These are phyloP conservation scores for Monosporascus sp. DNA, from an alignment of 2,329 filamentous ascomycete species.

Conservation along the genomic window DNA sequence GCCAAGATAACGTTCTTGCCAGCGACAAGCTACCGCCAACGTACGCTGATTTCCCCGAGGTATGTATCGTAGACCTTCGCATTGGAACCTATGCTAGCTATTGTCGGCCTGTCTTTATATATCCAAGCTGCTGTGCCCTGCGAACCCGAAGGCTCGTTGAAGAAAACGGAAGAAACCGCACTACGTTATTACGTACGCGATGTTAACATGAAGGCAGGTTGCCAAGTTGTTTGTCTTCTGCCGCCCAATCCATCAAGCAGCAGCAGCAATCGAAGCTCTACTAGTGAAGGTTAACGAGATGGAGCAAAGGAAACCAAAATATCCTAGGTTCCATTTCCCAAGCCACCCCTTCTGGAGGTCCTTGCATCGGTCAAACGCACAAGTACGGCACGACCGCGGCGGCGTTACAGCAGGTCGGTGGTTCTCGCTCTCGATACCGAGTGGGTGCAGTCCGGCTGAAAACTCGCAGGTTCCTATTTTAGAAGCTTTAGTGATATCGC, in stretches of 20 bases:
- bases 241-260: slow-evolving; percentile 48
- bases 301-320: slow-evolving; percentile 32
- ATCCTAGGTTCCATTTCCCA: slow-evolving; percentile 42
- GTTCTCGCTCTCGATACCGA: not conserved
- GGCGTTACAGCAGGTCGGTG: slow-evolving; percentile 48
- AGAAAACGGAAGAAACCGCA: not conserved
- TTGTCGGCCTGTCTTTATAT: too few species aligned
- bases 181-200: not conserved
- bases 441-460: slow-evolving; percentile 2
- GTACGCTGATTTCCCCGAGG: slow-evolving; percentile 41
- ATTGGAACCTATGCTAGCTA: too few species aligned
- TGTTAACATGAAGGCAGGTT: slow-evolving; percentile 19
- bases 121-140: too few species aligned
- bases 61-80: not conserved
- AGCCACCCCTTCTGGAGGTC: slow-evolving; percentile 51
- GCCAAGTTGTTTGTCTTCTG: slow-evolving; percentile 51
- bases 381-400: slow-evolving; percentile 54
- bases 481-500: slow-evolving; percentile 40
- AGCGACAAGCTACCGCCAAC: slow-evolving; percentile 39
- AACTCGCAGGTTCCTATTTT: slow-evolving; percentile 31
- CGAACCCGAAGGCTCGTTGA: too few species aligned
- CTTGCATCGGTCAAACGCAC: slow-evolving; percentile 48
- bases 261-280: slow-evolving; percentile 41
- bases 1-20: slow-evolving; percentile 41
- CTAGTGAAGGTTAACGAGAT: slow-evolving; percentile 43